Evolutionary conservation across 805 yeast species (phyloP), one percentile per base, ranked within the genome.

Genomic region (Saturnispora zaruensis): DNA sequence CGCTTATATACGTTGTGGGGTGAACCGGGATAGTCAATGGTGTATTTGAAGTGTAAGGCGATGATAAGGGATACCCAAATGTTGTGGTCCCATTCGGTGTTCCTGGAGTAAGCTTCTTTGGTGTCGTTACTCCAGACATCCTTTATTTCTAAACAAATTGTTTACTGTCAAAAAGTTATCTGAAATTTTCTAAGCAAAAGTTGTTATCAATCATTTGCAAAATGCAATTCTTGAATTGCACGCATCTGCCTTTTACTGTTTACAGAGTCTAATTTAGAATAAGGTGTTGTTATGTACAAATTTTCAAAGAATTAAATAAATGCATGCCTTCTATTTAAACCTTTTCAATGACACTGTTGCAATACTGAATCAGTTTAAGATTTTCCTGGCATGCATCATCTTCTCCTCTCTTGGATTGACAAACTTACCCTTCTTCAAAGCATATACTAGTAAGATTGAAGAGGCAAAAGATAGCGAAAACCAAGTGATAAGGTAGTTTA

Each of bases 401-500:
- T 77, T 79, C 25, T 76, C 80, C 18, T 65, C 62, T 43, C 66
- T 55, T 26, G 77, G 74, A 52, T 69, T 71, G 36, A 65, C 60
- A 20, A 62, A 53, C 51, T 51, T 62, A 30, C 67, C 62, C 60
- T 77, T 78, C 53, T 67, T 72, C 51, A 82, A 56, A 18, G 82
- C 76, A 28, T 76, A 61, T 25, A 74, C 56, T 32, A 93, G 73
- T 66, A 88, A 76, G 32, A 84, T 78, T 0, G 89, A 59, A 34
- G 96, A 84, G 36, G 87, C 77, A 38, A 85, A 59, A 2, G 89
- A 80, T 41, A 91, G 75, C 0, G 96, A 96, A 64, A 87, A 91
- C 99, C 99, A 93, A 0, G 99, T 93, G 20, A 88, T 79, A 60
- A 93, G 69, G 64, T 93, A 93, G 65, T 91, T 96, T 65, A 90